Conservation (phyloP, 2,329 filamentous ascomycete species). For the Xylaria sp. region DNA sequence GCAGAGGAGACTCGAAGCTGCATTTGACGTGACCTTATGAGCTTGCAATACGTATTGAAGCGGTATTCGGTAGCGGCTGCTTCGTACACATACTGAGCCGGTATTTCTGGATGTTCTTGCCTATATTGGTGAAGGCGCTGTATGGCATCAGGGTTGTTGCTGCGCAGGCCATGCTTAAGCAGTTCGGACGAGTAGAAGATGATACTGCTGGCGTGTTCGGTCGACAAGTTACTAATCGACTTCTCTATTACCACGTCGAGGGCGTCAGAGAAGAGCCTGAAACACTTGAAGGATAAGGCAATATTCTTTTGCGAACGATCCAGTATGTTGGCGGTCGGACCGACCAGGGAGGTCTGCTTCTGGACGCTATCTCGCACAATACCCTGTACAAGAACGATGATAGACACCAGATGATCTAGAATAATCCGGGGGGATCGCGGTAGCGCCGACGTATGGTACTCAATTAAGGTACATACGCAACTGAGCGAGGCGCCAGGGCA, state of each 20-base stretch:
- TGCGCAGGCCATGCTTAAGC: slow-evolving; percentile 38
- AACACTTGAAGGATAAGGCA: slow-evolving; percentile 40
- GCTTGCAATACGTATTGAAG: slow-evolving; percentile 61
- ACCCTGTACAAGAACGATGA: slow-evolving; percentile 29
- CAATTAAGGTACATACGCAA: slow-evolving; percentile 40
- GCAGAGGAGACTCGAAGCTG: slow-evolving; percentile 78
- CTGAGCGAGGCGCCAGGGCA: slow-evolving; percentile 39
- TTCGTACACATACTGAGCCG: slow-evolving; percentile 38
- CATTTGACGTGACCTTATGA: slow-evolving; percentile 83
- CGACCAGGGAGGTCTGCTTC: slow-evolving; percentile 19
- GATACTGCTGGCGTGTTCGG: slow-evolving; percentile 39
- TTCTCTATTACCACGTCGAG: slow-evolving; percentile 49
- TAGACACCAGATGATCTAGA: slow-evolving; percentile 38
- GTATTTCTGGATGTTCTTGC: slow-evolving; percentile 35
- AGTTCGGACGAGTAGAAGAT: slow-evolving; percentile 42
- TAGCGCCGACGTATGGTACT: slow-evolving; percentile 38
- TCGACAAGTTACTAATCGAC: slow-evolving; percentile 46
- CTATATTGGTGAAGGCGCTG: slow-evolving; percentile 32
- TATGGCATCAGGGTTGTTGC: slow-evolving; percentile 34
- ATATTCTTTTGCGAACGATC: slow-evolving; percentile 34
- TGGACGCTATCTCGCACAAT: slow-evolving; percentile 31
- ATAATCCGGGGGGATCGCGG: slow-evolving; percentile 41
- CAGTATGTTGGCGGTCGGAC: slow-evolving; percentile 15
- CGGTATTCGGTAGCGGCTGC: slow-evolving; percentile 61
- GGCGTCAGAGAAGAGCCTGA: slow-evolving; percentile 38